Conservation (phyloP, 805 yeast species). For the Brettanomyces bruxellensis region DNA sequence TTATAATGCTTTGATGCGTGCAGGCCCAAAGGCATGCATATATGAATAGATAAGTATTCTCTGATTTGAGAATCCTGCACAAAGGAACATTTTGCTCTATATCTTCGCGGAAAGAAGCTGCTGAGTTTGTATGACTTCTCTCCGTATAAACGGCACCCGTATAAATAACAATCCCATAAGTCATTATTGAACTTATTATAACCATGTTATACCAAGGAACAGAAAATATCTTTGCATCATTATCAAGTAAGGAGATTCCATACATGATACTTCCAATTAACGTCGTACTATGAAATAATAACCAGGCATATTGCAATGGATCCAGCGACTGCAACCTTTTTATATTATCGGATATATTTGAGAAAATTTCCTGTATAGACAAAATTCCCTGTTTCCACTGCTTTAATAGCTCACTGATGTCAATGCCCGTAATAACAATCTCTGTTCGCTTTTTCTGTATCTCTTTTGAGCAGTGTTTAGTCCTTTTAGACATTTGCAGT, state of each 20-base stretch:
- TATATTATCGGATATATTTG: too few species aligned
- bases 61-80: slow-evolving; percentile 30
- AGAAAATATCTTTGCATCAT: slow-evolving; percentile 1
- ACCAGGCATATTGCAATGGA: neutral
- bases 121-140: neutral
- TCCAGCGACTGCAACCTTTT: too few species aligned
- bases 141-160: slow-evolving; percentile 14
- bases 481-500: too few species aligned
- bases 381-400: too few species aligned
- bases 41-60: slow-evolving; percentile 30
- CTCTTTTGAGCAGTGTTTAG: too few species aligned
- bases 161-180: slow-evolving; percentile 23
- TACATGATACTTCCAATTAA: slow-evolving; percentile 11
- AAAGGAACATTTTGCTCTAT: slow-evolving; percentile 14
- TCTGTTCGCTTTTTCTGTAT: too few species aligned
- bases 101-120: too few species aligned
- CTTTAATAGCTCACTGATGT: too few species aligned
- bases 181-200: slow-evolving; percentile 17
- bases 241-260: slow-evolving; percentile 4
- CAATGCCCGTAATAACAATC: too few species aligned
- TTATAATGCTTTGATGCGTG: slow-evolving; percentile 24
- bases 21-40: slow-evolving; percentile 30
- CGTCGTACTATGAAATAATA: neutral
- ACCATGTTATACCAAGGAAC: slow-evolving; percentile 14
- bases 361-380: too few species aligned